Percentiles rank a stretch among this genome's conserved stretches.
These are phyloP conservation scores for Yamagishiella unicocca DNA, from an alignment of 139 green algal genomes.

Conservation along the genomic window DNA sequence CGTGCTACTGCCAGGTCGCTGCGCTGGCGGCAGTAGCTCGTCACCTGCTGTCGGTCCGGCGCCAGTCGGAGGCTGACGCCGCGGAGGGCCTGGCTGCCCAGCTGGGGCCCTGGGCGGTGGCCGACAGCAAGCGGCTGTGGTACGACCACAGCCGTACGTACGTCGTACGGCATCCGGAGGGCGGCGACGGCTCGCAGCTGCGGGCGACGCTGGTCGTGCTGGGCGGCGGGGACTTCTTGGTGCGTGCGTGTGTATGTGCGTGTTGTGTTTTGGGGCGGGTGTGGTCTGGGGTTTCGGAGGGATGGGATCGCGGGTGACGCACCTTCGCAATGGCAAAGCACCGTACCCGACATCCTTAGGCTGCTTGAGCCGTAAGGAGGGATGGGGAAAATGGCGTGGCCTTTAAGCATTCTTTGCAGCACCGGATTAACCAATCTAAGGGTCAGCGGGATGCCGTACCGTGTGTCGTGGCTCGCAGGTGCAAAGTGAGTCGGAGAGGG, in stretches of 20 bases:
- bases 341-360: too few relatives aligned
- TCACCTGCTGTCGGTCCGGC: constrained; percentile 49
- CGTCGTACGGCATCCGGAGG: constrained; percentile 33
- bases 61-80: not conserved
- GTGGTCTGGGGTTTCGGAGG: not conserved
- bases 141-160: constrained; percentile 7
- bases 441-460: too few relatives aligned
- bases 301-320: not conserved
- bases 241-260: too few relatives aligned
- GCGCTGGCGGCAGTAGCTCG: constrained; percentile 63
- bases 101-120: constrained; percentile 15
- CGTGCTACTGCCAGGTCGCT: not conserved
- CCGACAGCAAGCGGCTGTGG: constrained; percentile 51
- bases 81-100: not conserved
- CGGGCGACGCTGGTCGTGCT: constrained; percentile 27
- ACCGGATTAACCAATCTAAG: too few relatives aligned
- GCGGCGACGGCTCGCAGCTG: constrained; percentile 33
- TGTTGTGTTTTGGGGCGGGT: too few relatives aligned
- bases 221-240: constrained; percentile 34
- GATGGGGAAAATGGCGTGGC: too few relatives aligned
- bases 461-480: too few relatives aligned
- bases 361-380: too few relatives aligned
- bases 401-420: too few relatives aligned
- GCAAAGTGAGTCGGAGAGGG: too few relatives aligned
- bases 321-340: too few relatives aligned